Evolutionary conservation across 164 flowering plant species (phyloP).

Genomic region (Paratinospora sagittata): DNA sequence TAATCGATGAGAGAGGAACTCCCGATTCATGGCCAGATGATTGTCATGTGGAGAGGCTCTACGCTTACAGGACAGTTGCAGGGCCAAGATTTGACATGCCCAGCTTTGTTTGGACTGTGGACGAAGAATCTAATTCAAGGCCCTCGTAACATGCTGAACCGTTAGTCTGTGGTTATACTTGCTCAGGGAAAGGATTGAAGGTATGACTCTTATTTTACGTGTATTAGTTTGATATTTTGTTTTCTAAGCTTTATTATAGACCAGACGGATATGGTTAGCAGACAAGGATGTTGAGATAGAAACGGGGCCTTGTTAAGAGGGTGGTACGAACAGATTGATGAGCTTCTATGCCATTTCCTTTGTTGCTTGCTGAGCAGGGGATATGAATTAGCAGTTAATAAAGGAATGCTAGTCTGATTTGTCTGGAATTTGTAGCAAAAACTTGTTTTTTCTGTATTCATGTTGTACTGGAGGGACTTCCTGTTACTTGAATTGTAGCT

Average conservation of each 20-base stretch:
- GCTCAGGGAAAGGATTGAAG: slow-evolving; percentile 14
- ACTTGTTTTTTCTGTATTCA: not conserved
- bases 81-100: slow-evolving; percentile 74
- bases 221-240: slow-evolving; percentile 7
- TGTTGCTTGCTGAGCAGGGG: not conserved
- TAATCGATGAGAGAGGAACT: slow-evolving; percentile 55
- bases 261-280: slow-evolving; percentile 22
- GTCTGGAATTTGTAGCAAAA: not conserved
- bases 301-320: not conserved
- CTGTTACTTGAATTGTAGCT: not conserved
- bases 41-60: slow-evolving; percentile 54
- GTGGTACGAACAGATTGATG: not conserved
- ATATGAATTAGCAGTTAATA: slow-evolving; percentile 12
- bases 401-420: slow-evolving; percentile 7
- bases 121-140: slow-evolving; percentile 28
- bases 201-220: slow-evolving; percentile 25
- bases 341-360: not conserved
- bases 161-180: not conserved
- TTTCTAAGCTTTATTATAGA: slow-evolving; percentile 15
- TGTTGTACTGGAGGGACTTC: not conserved
- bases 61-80: slow-evolving; percentile 60
- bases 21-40: slow-evolving; percentile 41
- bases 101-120: slow-evolving; percentile 57
- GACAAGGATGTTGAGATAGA: not conserved
- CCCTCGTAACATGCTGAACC: slow-evolving; percentile 22